A percentile compares a stretch with the other conserved stretches of the same genome.
These are phyloP conservation scores for Stephania cephalantha DNA, from an alignment of 164 flowering plant species.

Conservation along the genomic window DNA sequence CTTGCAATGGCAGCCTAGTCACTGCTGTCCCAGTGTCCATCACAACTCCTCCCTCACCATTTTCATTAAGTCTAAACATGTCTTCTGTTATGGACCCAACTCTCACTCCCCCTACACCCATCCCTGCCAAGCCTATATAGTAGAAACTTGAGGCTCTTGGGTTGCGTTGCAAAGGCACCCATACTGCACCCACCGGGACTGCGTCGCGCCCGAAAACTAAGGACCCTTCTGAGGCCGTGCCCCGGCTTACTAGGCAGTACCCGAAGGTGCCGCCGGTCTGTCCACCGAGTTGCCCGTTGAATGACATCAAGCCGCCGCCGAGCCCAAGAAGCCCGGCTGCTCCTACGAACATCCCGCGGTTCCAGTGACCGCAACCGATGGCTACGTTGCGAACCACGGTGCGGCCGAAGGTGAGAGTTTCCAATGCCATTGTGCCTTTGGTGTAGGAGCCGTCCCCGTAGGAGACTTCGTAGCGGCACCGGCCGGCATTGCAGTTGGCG, in stretches of 20 bases:
- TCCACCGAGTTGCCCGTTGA: slow-evolving; percentile 73
- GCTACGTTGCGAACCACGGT: slow-evolving; percentile 56
- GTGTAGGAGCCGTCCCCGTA: slow-evolving; percentile 75
- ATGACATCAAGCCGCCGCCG: slow-evolving; percentile 81
- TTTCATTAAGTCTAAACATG: slow-evolving; percentile 36
- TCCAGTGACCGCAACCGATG: slow-evolving; percentile 86
- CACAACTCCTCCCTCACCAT: slow-evolving; percentile 71
- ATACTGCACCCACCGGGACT: slow-evolving; percentile 61
- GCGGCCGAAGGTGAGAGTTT: slow-evolving; percentile 47
- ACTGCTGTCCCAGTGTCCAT: slow-evolving; percentile 97
- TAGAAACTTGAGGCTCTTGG: slow-evolving; percentile 71
- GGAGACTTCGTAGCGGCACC: slow-evolving; percentile 70
- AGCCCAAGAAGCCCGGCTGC: slow-evolving; percentile 88
- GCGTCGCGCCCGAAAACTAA: slow-evolving; percentile 62
- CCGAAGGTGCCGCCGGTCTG: slow-evolving; percentile 72
- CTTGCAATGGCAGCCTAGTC: slow-evolving; percentile 58
- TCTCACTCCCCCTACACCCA: slow-evolving; percentile 66
- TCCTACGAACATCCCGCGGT: slow-evolving; percentile 80
- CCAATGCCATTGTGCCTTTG: slow-evolving; percentile 50
- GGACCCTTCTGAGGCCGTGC: slow-evolving; percentile 45
- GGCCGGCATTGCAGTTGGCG: slow-evolving; percentile 45
- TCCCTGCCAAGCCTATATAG: slow-evolving; percentile 68
- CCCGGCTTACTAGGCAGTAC: slow-evolving; percentile 78
- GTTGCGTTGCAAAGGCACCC: slow-evolving; percentile 67
- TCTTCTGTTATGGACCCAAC: slow-evolving; percentile 43